Evolutionary conservation across 148 eudicot species (phyloP).

Genomic region (Tetragonia tetragonoides): DNA sequence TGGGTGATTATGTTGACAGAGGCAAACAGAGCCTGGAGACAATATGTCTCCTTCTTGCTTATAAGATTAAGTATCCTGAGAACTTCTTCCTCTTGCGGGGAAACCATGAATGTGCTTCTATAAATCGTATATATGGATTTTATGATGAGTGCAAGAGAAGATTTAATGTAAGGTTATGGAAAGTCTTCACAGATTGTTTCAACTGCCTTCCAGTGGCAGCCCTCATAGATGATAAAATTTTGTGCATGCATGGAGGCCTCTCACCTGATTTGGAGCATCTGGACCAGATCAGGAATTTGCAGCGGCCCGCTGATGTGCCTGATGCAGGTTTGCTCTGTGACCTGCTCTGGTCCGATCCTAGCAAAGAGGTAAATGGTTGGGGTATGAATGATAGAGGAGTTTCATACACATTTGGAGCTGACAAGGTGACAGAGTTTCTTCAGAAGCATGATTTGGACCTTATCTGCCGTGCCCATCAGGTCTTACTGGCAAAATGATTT

Average conservation of each 20-base stretch:
- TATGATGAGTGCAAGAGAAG: slow-evolving; percentile 64
- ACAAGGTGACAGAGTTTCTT: slow-evolving; percentile 59
- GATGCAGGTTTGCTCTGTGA: slow-evolving; percentile 64
- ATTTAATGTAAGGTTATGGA: slow-evolving; percentile 54
- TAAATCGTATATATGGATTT: slow-evolving; percentile 61
- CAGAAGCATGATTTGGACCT: slow-evolving; percentile 58
- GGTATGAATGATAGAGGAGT: slow-evolving; percentile 71
- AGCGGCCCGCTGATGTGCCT: slow-evolving; percentile 58
- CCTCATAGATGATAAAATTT: slow-evolving; percentile 53
- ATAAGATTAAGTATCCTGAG: slow-evolving; percentile 51
- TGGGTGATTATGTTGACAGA: slow-evolving; percentile 65
- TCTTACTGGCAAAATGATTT: slow-evolving; percentile 14
- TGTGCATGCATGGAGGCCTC: slow-evolving; percentile 70
- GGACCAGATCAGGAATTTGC: slow-evolving; percentile 52
- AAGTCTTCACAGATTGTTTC: slow-evolving; percentile 54
- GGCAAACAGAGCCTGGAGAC: slow-evolving; percentile 62
- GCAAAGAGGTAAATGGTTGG: slow-evolving; percentile 57
- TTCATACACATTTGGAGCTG: slow-evolving; percentile 60
- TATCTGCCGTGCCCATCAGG: slow-evolving; percentile 70
- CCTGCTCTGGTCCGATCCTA: slow-evolving; percentile 59
- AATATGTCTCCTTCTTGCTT: slow-evolving; percentile 57
- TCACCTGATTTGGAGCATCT: slow-evolving; percentile 52
- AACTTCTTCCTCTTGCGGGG: slow-evolving; percentile 54
- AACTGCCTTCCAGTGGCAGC: slow-evolving; percentile 61
- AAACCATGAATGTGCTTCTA: slow-evolving; percentile 59